A percentile compares a stretch with the other conserved stretches of the same genome.
Conservation (phyloP, 2,329 filamentous ascomycete species). For the Aspergillus sp. region DNA sequence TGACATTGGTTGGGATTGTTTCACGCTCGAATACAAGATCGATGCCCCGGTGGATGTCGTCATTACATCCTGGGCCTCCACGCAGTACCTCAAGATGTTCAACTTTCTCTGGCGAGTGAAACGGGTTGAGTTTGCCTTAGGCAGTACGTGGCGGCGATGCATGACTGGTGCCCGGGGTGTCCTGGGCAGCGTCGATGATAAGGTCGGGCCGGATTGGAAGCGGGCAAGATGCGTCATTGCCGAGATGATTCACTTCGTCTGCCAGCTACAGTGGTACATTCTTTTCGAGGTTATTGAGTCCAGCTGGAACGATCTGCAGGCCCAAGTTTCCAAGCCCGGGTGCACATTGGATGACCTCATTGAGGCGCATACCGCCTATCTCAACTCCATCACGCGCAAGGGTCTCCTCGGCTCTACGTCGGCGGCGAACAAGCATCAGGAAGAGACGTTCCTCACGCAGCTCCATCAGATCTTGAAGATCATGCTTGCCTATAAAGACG, state of each 20-base stretch:
- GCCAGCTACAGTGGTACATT: conserved; percentile 97
- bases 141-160: conserved; percentile 88
- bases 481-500: conserved; percentile 92
- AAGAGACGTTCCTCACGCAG: conserved; percentile 83
- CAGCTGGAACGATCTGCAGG: conserved; percentile 88
- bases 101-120: conserved; percentile 99
- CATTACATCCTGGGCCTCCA: conserved; percentile 90
- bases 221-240: conserved; percentile 81
- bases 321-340: conserved; percentile 76
- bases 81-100: conserved; percentile 98
- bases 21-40: conserved; percentile 98
- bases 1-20: conserved; percentile 98
- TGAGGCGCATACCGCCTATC: conserved; percentile 82
- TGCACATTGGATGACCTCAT: conserved; percentile 95
- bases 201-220: conserved; percentile 81
- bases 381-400: conserved; percentile 93
- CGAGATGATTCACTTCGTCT: conserved; percentile 98
- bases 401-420: conserved; percentile 75
- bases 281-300: conserved; percentile 97
- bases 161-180: conserved; percentile 96
- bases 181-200: conserved; percentile 71
- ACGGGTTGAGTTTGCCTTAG: conserved; percentile 90
- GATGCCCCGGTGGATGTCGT: conserved; percentile 96
- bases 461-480: conserved; percentile 88
- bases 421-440: conserved; percentile 48